A percentile compares a stretch with the other conserved stretches of the same genome.
These are phyloP conservation scores for Phytophthora hybrid DNA, from an alignment of 352 stramenopile genomes.

Conservation along the genomic window DNA sequence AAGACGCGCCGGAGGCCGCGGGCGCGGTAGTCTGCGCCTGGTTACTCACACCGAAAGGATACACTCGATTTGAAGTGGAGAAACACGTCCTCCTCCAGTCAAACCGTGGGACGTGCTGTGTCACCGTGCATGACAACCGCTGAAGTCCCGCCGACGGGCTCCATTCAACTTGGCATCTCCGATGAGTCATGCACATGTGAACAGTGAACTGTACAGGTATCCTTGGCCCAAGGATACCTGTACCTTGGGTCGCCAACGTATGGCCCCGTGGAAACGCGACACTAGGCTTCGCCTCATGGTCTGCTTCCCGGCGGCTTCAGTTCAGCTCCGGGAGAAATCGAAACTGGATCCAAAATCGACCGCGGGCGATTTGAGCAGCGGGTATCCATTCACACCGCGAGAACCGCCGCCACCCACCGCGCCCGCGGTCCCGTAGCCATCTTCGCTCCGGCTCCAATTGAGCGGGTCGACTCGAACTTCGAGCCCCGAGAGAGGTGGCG, in stretches of 20 bases:
- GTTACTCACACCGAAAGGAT: slow-evolving; percentile 29
- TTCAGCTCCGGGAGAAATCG: neutral
- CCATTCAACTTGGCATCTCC: slow-evolving; percentile 9
- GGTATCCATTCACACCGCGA: neutral
- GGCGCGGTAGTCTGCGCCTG: slow-evolving; percentile 15
- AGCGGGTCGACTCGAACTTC: too few species aligned
- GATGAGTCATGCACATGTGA: slow-evolving; percentile 24
- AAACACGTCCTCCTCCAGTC: slow-evolving; percentile 36
- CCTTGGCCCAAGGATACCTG: too few species aligned
- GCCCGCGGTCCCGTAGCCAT: slow-evolving; percentile 15
- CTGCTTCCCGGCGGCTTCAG: slow-evolving; percentile 33
- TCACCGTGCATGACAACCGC: slow-evolving; percentile 12
- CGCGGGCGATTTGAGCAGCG: slow-evolving; percentile 23
- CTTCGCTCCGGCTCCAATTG: slow-evolving; percentile 26
- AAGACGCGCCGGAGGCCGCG: slow-evolving; percentile 9
- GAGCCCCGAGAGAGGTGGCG: neutral
- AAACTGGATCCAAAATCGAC: slow-evolving; percentile 12
- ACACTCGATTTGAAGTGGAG: slow-evolving; percentile 38
- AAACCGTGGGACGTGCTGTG: slow-evolving; percentile 32
- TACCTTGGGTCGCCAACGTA: slow-evolving; percentile 11
- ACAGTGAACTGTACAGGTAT: too few species aligned
- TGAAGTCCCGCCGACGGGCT: slow-evolving; percentile 20
- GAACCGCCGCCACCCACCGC: slow-evolving; percentile 2
- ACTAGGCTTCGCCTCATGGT: slow-evolving; percentile 21
- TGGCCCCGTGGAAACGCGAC: slow-evolving; percentile 32